Evolutionary conservation across 192 early-diverging fungal genomes (phyloP).

Genomic region (Podila horticola): DNA sequence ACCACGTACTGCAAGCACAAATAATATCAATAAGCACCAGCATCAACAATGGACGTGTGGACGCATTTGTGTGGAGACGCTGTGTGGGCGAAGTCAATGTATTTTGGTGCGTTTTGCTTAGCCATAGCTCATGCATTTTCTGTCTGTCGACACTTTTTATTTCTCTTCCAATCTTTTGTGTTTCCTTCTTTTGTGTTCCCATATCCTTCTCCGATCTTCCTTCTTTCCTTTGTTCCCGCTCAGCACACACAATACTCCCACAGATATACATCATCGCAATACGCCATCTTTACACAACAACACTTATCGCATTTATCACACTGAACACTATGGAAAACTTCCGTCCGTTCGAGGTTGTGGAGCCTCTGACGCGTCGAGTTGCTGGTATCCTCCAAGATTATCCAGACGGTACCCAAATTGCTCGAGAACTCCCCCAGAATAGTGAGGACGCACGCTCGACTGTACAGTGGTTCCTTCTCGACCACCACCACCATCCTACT

Average conservation of each 20-base stretch:
- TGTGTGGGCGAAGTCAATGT: no score
- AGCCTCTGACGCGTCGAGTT: constrained; percentile 44
- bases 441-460: constrained; percentile 38
- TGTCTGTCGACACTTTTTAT: not conserved
- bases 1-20: not conserved
- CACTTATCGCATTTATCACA: not conserved
- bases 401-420: constrained; percentile 55
- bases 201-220: not conserved
- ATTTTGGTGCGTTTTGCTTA: not conserved
- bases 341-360: constrained; percentile 10
- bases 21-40: no score
- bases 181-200: not conserved
- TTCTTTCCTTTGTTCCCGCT: not conserved
- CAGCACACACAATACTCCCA: not conserved
- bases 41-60: not conserved
- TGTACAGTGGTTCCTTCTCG: constrained; percentile 44
- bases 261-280: not conserved
- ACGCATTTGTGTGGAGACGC: no score
- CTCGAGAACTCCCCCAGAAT: constrained; percentile 47
- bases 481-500: constrained; percentile 23
- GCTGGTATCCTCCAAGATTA: constrained; percentile 52
- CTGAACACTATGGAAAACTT: not conserved
- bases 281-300: not conserved
- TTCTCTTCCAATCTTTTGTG: not conserved
- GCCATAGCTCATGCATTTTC: no score